These are phyloP conservation scores for Monotropa hypopitys DNA, from an alignment of 179 eudicot genomes.

Conservation along the genomic window DNA sequence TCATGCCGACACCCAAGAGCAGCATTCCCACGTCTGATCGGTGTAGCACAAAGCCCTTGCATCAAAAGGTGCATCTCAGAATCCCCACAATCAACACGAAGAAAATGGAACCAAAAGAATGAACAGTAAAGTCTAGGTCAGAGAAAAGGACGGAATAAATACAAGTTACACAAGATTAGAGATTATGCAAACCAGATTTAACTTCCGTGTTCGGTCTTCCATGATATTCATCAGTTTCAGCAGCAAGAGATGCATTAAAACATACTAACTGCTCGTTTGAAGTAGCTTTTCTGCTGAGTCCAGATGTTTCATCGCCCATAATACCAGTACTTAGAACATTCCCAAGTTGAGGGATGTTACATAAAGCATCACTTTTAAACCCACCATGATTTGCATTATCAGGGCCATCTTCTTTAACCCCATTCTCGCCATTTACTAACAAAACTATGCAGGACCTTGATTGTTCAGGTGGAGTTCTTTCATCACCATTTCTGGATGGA, in stretches of 20 bases:
- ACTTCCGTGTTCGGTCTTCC: conserved; percentile 19
- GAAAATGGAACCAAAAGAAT: neutral
- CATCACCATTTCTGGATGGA: conserved; percentile 24
- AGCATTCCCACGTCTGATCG: conserved; percentile 17
- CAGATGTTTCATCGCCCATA: conserved; percentile 19
- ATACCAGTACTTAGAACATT: conserved; percentile 17
- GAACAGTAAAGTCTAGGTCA: neutral
- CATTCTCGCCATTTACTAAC: conserved; percentile 22
- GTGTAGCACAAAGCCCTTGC: conserved; percentile 29
- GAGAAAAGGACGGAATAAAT: neutral
- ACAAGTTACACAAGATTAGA: neutral
- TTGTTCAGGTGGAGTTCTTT: conserved; percentile 19
- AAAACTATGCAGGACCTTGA: conserved; percentile 22
- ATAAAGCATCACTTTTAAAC: conserved; percentile 10
- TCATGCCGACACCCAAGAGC: conserved; percentile 21
- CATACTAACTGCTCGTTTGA: conserved; percentile 18
- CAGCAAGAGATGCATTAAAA: conserved; percentile 20
- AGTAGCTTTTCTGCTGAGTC: conserved; percentile 9
- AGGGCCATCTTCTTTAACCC: conserved; percentile 25
- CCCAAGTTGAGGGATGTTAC: conserved; percentile 19
- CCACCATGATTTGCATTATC: conserved; percentile 9
- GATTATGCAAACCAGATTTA: conserved; percentile 12
- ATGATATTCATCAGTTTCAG: conserved; percentile 19
- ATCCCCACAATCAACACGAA: neutral
- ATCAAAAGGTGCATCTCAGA: conserved; percentile 1